Evolutionary conservation across 768 basidiomycete species (phyloP).

Genomic region (Sutorius australiensis): DNA sequence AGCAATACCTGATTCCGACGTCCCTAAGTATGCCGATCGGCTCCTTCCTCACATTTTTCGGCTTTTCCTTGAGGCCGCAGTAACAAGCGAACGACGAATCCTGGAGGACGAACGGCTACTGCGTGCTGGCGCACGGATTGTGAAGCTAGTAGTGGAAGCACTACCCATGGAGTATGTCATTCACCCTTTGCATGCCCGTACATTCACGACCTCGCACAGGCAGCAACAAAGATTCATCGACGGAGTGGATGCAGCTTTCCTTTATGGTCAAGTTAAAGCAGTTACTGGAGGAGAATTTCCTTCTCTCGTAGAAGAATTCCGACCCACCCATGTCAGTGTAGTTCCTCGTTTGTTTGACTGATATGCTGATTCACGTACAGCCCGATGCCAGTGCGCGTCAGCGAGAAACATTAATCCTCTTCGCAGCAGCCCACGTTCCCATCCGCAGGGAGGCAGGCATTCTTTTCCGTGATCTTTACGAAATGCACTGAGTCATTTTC

Average conservation of each 20-base stretch:
- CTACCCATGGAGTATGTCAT: slow-evolving; percentile 60
- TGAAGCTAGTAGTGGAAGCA: slow-evolving; percentile 64
- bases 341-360: background rate
- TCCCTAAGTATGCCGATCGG: slow-evolving; percentile 75
- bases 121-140: slow-evolving; percentile 54
- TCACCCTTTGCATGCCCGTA: background rate
- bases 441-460: slow-evolving; percentile 59
- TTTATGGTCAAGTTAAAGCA: slow-evolving; percentile 41
- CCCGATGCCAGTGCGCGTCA: slow-evolving; percentile 33
- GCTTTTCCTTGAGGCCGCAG: slow-evolving; percentile 48
- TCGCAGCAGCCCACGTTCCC: slow-evolving; percentile 63
- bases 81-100: slow-evolving; percentile 25
- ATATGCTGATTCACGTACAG: slow-evolving; percentile 11
- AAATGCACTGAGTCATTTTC: background rate
- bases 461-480: background rate
- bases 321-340: slow-evolving; percentile 49
- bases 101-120: slow-evolving; percentile 35
- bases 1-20: slow-evolving; percentile 56
- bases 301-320: slow-evolving; percentile 33
- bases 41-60: slow-evolving; percentile 71
- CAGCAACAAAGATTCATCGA: slow-evolving; percentile 58
- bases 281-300: slow-evolving; percentile 56
- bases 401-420: slow-evolving; percentile 62
- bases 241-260: slow-evolving; percentile 38
- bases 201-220: slow-evolving; percentile 28